These are phyloP conservation scores for Cryphonectria nitschkei DNA, from an alignment of 2,329 filamentous ascomycete species.

Conservation along the genomic window DNA sequence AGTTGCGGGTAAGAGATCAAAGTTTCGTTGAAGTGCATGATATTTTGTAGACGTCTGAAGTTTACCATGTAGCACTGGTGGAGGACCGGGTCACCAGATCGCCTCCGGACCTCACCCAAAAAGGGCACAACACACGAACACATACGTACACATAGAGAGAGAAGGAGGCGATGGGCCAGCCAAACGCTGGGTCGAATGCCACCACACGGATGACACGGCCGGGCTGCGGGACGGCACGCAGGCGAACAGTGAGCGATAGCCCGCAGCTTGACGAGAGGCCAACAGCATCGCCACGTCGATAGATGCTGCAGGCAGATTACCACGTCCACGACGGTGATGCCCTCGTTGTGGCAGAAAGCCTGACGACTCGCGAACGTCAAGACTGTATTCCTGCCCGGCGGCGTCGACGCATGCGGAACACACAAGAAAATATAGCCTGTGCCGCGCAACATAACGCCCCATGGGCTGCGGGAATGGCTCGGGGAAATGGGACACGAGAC, in stretches of 20 bases:
- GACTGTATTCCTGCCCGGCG: too few species aligned
- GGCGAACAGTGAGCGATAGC: neutral
- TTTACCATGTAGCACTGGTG: neutral
- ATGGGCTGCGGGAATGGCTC: neutral
- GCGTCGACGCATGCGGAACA: neutral
- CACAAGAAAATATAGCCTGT: neutral
- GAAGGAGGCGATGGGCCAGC: neutral
- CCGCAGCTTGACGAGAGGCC: neutral
- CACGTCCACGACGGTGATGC: neutral
- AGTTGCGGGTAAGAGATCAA: neutral
- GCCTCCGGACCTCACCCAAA: neutral
- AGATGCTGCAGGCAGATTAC: too few species aligned
- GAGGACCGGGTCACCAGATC: neutral
- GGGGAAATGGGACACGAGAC: neutral
- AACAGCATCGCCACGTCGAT: neutral
- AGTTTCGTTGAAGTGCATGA: neutral
- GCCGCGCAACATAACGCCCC: neutral
- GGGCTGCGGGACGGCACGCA: neutral
- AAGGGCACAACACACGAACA: neutral
- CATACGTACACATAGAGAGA: neutral
- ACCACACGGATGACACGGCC: neutral
- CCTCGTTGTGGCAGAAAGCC: neutral
- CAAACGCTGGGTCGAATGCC: neutral
- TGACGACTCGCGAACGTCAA: neutral
- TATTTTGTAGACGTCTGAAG: neutral